Conservation (phyloP, 345 rosid species). For the Populus nigra region DNA sequence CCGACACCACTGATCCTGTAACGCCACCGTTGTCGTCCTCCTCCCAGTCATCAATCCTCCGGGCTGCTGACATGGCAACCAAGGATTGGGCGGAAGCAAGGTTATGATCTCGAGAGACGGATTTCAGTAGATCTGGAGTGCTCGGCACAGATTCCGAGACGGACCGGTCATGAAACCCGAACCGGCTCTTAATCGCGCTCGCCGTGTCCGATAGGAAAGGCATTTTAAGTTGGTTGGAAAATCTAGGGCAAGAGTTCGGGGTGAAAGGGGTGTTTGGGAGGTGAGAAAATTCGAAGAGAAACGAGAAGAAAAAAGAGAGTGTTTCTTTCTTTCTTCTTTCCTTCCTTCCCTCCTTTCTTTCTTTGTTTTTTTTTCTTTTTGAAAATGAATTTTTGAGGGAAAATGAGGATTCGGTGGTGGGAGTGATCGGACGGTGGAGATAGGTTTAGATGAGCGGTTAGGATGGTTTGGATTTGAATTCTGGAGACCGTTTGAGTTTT, state of each 20-base stretch:
- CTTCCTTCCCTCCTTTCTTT: no score
- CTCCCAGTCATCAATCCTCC: constrained; percentile 42
- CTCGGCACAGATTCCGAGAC: constrained; percentile 46
- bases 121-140: constrained; percentile 50
- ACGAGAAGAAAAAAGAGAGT: background rate
- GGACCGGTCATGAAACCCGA: constrained; percentile 69
- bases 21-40: constrained; percentile 25
- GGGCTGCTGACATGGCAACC: constrained; percentile 34
- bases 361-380: background rate
- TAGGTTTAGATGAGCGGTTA: constrained; percentile 20
- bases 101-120: constrained; percentile 41
- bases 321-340: background rate
- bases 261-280: background rate
- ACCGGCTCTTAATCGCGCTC: constrained; percentile 77
- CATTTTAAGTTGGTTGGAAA: constrained; percentile 34
- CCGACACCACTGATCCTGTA: constrained; percentile 19
- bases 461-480: constrained; percentile 22
- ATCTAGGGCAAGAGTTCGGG: background rate
- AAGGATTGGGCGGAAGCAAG: constrained; percentile 20
- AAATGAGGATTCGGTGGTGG: background rate
- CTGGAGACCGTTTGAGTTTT: constrained; percentile 29
- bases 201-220: constrained; percentile 78
- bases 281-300: background rate
- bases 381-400: background rate
- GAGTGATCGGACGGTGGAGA: constrained; percentile 26